Conservation (phyloP, 192 early-diverging fungal genomes). For the Phycomyces blakesleeanus region DNA sequence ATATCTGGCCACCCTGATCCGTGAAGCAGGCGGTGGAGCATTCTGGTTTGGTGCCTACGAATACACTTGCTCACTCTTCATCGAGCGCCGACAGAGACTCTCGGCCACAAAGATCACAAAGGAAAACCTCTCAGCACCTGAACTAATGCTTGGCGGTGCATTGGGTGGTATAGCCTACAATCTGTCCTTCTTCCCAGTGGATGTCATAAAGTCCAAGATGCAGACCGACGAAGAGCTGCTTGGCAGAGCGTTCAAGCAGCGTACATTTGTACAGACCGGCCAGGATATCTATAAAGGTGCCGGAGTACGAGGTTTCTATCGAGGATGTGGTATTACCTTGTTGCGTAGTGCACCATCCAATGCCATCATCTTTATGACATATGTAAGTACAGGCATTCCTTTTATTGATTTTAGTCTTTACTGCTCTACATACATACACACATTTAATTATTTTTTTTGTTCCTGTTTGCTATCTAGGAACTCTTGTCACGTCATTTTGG, state of each 20-base stretch:
- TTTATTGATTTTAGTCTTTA: too few relatives aligned
- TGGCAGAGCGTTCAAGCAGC: constrained; percentile 1
- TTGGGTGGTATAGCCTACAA: constrained; percentile 91
- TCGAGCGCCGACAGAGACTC: constrained; percentile 27
- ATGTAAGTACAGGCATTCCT: too few relatives aligned
- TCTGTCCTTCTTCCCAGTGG: constrained; percentile 84
- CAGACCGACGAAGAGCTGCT: constrained; percentile 76
- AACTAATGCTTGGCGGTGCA: constrained; percentile 86
- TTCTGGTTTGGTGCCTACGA: constrained; percentile 99
- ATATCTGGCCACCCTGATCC: constrained; percentile 77
- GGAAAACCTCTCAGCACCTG: constrained; percentile 65
- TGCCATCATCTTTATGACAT: constrained; percentile 95
- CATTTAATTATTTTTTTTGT: too few relatives aligned
- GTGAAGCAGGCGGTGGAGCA: constrained; percentile 88
- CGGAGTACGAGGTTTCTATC: constrained; percentile 85
- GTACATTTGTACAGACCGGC: constrained; percentile 60
- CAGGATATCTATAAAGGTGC: constrained; percentile 68
- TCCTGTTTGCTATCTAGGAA: background rate
- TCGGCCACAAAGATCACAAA: constrained; percentile 46
- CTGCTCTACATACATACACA: too few relatives aligned
- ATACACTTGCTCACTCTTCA: constrained; percentile 56
- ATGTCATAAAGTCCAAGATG: constrained; percentile 91
- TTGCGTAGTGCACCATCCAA: constrained; percentile 85
- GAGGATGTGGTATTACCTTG: constrained; percentile 92
- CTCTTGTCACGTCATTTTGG: background rate